Evolutionary conservation across 2,329 filamentous ascomycete species (phyloP).

Genomic region (Sporothrix curviconia): DNA sequence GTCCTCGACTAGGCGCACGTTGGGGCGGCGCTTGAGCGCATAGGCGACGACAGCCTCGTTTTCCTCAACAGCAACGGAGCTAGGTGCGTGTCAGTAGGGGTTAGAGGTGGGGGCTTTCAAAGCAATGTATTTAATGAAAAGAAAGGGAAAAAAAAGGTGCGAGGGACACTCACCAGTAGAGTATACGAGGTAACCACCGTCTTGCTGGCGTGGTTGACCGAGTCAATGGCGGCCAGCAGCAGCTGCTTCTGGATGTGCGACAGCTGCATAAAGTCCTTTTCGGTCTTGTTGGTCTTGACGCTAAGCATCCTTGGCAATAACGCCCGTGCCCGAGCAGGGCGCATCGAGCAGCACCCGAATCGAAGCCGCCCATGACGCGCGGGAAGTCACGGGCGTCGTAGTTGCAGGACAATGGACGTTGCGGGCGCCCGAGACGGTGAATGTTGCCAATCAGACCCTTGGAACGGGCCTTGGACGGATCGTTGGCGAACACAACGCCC

Average conservation of each 20-base stretch:
- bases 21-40: constrained; percentile 81
- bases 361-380: constrained; percentile 89
- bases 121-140: no score
- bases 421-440: constrained; percentile 83
- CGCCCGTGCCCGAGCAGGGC: constrained; percentile 92
- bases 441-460: constrained; percentile 98
- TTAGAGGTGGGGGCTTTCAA: no score
- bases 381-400: constrained; percentile 94
- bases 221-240: constrained; percentile 87
- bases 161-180: constrained; percentile 62
- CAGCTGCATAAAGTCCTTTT: constrained; percentile 86
- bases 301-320: constrained; percentile 95
- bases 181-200: constrained; percentile 96
- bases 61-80: constrained; percentile 21
- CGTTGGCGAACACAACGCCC: constrained; percentile 91
- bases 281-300: constrained; percentile 97
- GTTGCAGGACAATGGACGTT: constrained; percentile 94
- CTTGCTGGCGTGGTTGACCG: constrained; percentile 88
- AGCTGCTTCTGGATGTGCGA: constrained; percentile 95
- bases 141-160: no score
- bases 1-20: constrained; percentile 91
- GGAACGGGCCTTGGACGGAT: constrained; percentile 84
- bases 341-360: constrained; percentile 90
- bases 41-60: constrained; percentile 93
- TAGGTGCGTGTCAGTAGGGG: not conserved